Base-by-base conservation (phyloP, 2,329 filamentous ascomycete genomes). In the Karstenula rhodostoma region DNA sequence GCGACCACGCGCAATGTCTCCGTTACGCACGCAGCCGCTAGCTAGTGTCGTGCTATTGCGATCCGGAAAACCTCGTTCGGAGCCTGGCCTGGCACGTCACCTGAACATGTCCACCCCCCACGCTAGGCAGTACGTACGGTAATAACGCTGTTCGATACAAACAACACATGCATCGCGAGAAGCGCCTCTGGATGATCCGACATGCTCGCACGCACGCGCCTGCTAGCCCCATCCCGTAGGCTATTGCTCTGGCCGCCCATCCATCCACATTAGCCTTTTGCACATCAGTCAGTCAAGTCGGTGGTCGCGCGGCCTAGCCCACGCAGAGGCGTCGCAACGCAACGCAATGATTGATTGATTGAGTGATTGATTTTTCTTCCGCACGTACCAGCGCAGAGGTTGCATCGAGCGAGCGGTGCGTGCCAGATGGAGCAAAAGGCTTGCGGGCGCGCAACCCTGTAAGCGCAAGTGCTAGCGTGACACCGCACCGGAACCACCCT, bases 391-490 rank as follows among this genome's bases (percentile, higher is more conserved):
- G 35, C 9, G 17, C 50, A 42, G 13, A 52, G 33, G 32, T 52
- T 35, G 10, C 50, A n/a, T 35, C 37, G 37, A 25, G 51, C 37
- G 51, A n/a, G n/a, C n/a, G n/a, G n/a, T n/a, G n/a, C n/a, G 37
- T 54, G 33, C 51, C 33, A 7, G 33, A 43, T 15, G 10, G 25
- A 54, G 37, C 37, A 33, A 43, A 43, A 53, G 22, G 22, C 37
- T 23, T 3, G 32, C 19, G n/a, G n/a, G 32, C n/a, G n/a, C n/a
- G n/a, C n/a, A 22, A 32, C 25, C 37, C 25, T 54, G 51, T 32
- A 46, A 46, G 29, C 27, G 42, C 52, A 55, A 47, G n/a, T 25
- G 15, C 37, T 55, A 47, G 52, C 52, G 52, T 55, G 52, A 55
- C 52, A n/a, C 29, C 13, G 42, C 40, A n/a, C 42, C 27, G 52